These are phyloP conservation scores for Aspergillus heteromorphus DNA, from an alignment of 495 filamentous ascomycete species.

Conservation along the genomic window DNA sequence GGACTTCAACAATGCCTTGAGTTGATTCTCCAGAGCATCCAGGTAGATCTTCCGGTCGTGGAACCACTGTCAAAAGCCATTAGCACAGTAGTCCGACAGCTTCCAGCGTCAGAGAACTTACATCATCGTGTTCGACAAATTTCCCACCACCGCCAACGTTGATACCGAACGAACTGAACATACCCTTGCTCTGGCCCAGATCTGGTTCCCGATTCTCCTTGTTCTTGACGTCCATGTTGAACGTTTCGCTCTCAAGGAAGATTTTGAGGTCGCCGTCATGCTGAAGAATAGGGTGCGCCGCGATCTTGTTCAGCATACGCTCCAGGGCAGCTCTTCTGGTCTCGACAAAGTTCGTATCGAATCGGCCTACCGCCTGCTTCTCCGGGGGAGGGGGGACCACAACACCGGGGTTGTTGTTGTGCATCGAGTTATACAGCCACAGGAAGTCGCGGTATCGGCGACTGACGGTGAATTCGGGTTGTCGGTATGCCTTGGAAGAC, in stretches of 20 bases:
- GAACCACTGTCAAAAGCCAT: conserved; percentile 65
- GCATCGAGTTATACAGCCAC: conserved; percentile 92
- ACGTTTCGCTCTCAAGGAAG: conserved; percentile 91
- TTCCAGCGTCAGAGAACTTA: conserved; percentile 39
- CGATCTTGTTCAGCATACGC: conserved; percentile 94
- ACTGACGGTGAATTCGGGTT: conserved; percentile 84
- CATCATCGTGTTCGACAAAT: conserved; percentile 97
- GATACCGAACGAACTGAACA: conserved; percentile 80
- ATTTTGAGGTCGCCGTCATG: conserved; percentile 92
- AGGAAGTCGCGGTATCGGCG: conserved; percentile 93
- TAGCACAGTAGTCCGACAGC: neutral
- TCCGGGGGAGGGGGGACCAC: conserved; percentile 95
- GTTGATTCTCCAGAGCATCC: conserved; percentile 89
- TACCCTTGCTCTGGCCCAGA: conserved; percentile 84
- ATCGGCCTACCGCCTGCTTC: conserved; percentile 94
- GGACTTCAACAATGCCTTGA: conserved; percentile 88
- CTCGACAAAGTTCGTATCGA: conserved; percentile 96
- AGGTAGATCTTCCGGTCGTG: conserved; percentile 92
- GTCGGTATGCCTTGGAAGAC: conserved; percentile 89
- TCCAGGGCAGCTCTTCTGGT: conserved; percentile 83
- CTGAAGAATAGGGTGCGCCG: conserved; percentile 83
- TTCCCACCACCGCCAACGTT: conserved; percentile 68
- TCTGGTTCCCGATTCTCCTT: conserved; percentile 88
- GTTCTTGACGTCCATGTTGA: conserved; percentile 95
- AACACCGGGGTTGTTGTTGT: conserved; percentile 89